Evolutionary conservation across 192 early-diverging fungal species (phyloP).

Genomic region (Coemansia sp.): DNA sequence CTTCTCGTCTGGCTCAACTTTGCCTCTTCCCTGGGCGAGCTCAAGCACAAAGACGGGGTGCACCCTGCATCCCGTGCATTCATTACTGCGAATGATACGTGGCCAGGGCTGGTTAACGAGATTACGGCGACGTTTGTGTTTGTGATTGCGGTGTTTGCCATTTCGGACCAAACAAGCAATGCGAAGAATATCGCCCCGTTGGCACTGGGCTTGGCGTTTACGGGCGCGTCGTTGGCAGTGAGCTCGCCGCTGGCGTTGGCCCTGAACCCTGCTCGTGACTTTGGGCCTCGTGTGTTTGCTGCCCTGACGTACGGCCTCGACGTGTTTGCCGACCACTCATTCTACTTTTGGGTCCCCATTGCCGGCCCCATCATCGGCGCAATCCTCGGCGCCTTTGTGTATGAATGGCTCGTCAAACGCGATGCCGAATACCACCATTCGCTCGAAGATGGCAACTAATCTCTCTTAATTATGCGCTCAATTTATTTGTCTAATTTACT

Average conservation of each 20-base stretch:
- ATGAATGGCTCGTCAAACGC: slow-evolving; percentile 58
- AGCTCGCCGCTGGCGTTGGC: slow-evolving; percentile 59
- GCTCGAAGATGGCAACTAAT: slow-evolving; percentile 35
- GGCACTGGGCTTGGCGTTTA: slow-evolving; percentile 58
- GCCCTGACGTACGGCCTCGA: slow-evolving; percentile 60
- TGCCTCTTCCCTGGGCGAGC: slow-evolving; percentile 17
- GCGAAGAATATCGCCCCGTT: slow-evolving; percentile 52
- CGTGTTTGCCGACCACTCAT: slow-evolving; percentile 59
- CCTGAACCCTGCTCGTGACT: slow-evolving; percentile 73
- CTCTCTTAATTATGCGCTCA: not conserved
- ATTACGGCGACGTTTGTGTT: slow-evolving; percentile 61
- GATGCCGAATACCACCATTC: slow-evolving; percentile 33
- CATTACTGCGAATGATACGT: slow-evolving; percentile 22
- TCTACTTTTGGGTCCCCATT: slow-evolving; percentile 71
- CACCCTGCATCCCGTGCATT: slow-evolving; percentile 38
- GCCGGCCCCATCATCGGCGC: slow-evolving; percentile 62
- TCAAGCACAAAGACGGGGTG: slow-evolving; percentile 32
- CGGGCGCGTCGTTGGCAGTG: slow-evolving; percentile 55
- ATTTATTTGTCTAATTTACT: too few relatives aligned
- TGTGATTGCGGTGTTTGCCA: slow-evolving; percentile 57
- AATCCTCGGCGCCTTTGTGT: slow-evolving; percentile 55
- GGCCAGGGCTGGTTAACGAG: slow-evolving; percentile 51
- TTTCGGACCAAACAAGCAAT: slow-evolving; percentile 57
- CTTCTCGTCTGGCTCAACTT: slow-evolving; percentile 47
- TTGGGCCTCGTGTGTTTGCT: slow-evolving; percentile 71